phyloP scores from a whole-genome alignment of 176 grass and related monocot species.

The Sorghum bicolor region Sorghum_bicolor_NCBIv3 NC_012871.2:55292001-55292500 shows the following conservation, averaged over 20 bases:
- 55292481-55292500: slow-evolving; percentile 8
- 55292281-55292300: slow-evolving; percentile 53
- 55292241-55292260: slow-evolving; percentile 23
- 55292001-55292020: too few relatives aligned
- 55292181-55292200: slow-evolving; percentile 9
- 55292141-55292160: background rate
- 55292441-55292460: too few relatives aligned
- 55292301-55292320: slow-evolving; percentile 59
- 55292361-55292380: too few relatives aligned
- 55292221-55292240: slow-evolving; percentile 29
- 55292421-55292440: too few relatives aligned
- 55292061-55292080: too few relatives aligned
- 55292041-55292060: too few relatives aligned
- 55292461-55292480: background rate
- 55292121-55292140: too few relatives aligned
- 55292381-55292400: too few relatives aligned
- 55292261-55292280: slow-evolving; percentile 44
- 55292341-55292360: background rate
- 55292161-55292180: background rate
- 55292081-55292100: too few relatives aligned
- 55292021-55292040: too few relatives aligned
- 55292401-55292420: too few relatives aligned
- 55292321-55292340: slow-evolving; percentile 28
- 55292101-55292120: too few relatives aligned
- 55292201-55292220: slow-evolving; percentile 41